Conservation (phyloP, 1,284 basidiomycete genomes). For the Irpex rosettiformis region DNA sequence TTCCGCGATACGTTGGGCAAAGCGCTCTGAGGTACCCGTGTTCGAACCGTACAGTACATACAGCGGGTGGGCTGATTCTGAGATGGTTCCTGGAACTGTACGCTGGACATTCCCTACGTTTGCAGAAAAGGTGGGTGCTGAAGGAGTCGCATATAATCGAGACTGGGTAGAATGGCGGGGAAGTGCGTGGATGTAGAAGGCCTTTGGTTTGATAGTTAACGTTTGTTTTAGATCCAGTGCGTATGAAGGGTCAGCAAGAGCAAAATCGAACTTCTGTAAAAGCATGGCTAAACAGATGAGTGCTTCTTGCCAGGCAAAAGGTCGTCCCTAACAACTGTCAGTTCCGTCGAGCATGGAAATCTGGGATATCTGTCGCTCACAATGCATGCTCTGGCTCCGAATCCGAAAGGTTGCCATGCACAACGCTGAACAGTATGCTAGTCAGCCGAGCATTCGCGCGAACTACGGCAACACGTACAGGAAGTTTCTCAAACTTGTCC, state of each 20-base stretch:
- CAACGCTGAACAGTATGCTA: conserved; percentile 28
- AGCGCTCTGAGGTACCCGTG: conserved; percentile 46
- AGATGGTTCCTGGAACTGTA: not conserved
- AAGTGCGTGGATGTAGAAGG: conserved; percentile 38
- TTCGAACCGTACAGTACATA: conserved; percentile 47
- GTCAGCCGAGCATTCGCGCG: not conserved
- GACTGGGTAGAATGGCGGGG: conserved; percentile 26
- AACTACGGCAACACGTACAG: conserved; percentile 26
- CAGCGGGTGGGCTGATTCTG: conserved; percentile 22
- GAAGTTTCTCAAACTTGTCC: conserved; percentile 41
- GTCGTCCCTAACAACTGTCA: conserved; percentile 30
- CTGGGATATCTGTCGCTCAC: conserved; percentile 18
- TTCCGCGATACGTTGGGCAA: conserved; percentile 42
- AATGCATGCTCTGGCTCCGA: conserved; percentile 40
- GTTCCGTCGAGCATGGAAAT: not conserved
- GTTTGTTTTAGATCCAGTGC: conserved; percentile 39
- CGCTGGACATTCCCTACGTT: conserved; percentile 1
- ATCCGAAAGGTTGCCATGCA: conserved; percentile 46
- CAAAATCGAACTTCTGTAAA: conserved; percentile 43
- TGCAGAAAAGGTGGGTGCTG: not conserved
- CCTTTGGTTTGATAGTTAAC: conserved; percentile 45
- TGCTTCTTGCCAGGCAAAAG: conserved; percentile 49
- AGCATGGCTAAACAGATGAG: conserved; percentile 37
- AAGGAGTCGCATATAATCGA: conserved; percentile 6
- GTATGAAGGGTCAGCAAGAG: conserved; percentile 39